phyloP scores from a whole-genome alignment of 345 rosid species.

The Ceriops zippeliana region DNA sequence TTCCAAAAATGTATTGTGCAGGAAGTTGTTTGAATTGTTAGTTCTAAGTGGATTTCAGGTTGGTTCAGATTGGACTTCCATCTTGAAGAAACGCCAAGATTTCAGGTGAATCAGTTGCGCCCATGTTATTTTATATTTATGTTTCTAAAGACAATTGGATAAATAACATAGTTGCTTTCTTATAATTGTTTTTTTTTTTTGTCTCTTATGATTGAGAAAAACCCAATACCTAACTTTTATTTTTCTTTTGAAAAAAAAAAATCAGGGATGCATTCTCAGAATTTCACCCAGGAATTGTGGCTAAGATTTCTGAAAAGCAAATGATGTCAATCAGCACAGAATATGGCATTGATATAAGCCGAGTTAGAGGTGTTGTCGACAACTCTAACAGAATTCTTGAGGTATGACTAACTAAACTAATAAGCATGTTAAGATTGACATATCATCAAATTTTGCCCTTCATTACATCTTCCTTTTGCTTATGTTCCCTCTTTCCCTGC shows the following conservation, averaged over 20 bases:
- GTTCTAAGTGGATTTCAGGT: conserved; percentile 62
- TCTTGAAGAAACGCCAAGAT: conserved; percentile 50
- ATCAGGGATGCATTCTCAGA: conserved; percentile 55
- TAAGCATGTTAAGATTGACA: background rate
- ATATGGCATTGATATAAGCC: conserved; percentile 44
- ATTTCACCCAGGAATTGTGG: conserved; percentile 47
- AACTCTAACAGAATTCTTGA: conserved; percentile 51
- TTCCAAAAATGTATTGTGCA: conserved; percentile 17
- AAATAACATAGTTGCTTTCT: too few relatives aligned
- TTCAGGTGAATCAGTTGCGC: conserved; percentile 34
- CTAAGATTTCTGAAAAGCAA: conserved; percentile 44
- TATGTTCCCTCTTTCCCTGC: background rate
- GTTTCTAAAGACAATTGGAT: background rate
- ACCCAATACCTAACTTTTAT: too few relatives aligned
- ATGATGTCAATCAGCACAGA: conserved; percentile 40
- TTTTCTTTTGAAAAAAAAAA: too few relatives aligned
- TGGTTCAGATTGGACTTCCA: conserved; percentile 69
- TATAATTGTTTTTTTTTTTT: background rate
- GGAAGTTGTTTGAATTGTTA: conserved; percentile 50
- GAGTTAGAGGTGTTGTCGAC: conserved; percentile 57
- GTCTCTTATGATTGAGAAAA: background rate
- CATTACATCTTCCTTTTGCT: background rate
- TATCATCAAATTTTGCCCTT: background rate
- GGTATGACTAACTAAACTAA: conserved; percentile 24
- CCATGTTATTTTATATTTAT: background rate